Evolutionary conservation across 2,329 filamentous ascomycete genomes (phyloP).

Genomic region (Akanthomyces uredinophilus): DNA sequence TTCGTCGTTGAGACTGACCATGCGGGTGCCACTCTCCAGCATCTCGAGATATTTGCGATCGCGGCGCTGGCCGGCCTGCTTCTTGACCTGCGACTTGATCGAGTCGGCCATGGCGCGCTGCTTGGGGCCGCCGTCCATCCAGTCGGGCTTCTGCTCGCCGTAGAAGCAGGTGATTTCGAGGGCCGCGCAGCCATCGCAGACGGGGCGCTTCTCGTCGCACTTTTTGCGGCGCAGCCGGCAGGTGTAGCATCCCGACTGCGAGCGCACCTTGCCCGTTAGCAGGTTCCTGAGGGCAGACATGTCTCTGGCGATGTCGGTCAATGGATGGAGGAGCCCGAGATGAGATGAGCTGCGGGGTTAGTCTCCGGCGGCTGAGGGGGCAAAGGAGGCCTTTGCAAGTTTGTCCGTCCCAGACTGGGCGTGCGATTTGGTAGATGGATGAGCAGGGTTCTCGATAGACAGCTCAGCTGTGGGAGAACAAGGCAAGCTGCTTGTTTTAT

Average conservation of each 20-base stretch:
- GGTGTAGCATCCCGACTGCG: slow-evolving; percentile 53
- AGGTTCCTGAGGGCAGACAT: slow-evolving; percentile 22
- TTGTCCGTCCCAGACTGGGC: neutral
- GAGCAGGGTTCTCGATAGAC: neutral
- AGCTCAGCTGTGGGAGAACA: neutral
- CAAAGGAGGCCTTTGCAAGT: neutral
- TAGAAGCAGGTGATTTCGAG: slow-evolving; percentile 56
- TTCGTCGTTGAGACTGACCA: slow-evolving; percentile 15
- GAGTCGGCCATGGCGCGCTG: slow-evolving; percentile 48
- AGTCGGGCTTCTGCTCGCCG: slow-evolving; percentile 46
- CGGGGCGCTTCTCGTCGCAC: slow-evolving; percentile 50
- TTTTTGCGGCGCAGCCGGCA: slow-evolving; percentile 58
- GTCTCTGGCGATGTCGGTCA: neutral
- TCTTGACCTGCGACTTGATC: slow-evolving; percentile 54
- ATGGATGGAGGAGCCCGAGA: no score
- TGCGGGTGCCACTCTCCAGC: slow-evolving; percentile 30
- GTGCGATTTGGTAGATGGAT: neutral
- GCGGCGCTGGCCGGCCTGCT: slow-evolving; percentile 44
- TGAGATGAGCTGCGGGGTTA: neutral
- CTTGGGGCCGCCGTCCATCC: slow-evolving; percentile 49
- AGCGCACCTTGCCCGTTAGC: slow-evolving; percentile 30
- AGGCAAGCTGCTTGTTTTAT: neutral
- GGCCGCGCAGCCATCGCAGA: slow-evolving; percentile 45
- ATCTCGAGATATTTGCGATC: slow-evolving; percentile 45
- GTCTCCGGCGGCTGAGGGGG: neutral